Conservation (phyloP, 257 asterid genomes). For the Penstemon barbatus region DNA sequence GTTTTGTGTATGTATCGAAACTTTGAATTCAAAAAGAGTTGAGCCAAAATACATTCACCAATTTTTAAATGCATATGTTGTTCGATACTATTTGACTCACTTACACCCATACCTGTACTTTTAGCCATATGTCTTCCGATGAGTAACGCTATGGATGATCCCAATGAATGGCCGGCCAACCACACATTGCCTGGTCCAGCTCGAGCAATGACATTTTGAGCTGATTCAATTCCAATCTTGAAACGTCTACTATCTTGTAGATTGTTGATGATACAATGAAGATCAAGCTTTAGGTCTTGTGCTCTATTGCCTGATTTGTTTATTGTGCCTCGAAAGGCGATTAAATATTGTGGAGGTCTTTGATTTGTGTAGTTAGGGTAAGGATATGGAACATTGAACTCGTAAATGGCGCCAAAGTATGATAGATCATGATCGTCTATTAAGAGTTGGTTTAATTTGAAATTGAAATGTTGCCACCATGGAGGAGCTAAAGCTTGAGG, state of each 20-base stretch:
- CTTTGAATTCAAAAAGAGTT: too few species aligned
- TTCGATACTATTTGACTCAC: neutral
- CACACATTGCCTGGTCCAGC: conserved; percentile 44
- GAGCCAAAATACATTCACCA: too few species aligned
- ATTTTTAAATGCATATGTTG: too few species aligned
- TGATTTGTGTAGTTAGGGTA: conserved; percentile 25
- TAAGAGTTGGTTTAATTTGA: conserved; percentile 43
- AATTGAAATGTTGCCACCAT: conserved; percentile 76
- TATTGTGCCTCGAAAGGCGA: conserved; percentile 72
- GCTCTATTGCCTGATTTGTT: conserved; percentile 41
- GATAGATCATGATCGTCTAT: conserved; percentile 57
- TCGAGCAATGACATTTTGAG: conserved; percentile 9
- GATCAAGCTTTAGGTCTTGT: conserved; percentile 61
- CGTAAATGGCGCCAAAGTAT: conserved; percentile 55
- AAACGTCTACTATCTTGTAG: conserved; percentile 55
- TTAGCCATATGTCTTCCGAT: conserved; percentile 52
- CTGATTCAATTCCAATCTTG: conserved; percentile 39
- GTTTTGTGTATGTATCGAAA: too few species aligned
- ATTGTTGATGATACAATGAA: conserved; percentile 43
- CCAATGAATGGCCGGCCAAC: conserved; percentile 78
- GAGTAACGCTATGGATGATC: conserved; percentile 65
- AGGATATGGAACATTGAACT: conserved; percentile 34
- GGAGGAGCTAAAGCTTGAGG: conserved; percentile 60
- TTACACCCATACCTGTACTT: neutral
- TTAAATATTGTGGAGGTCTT: conserved; percentile 46